Evolutionary conservation across 148 eudicot genomes (phyloP), one percentile per base, ranked within the genome.

Genomic region (Salicornia ramosissima): DNA sequence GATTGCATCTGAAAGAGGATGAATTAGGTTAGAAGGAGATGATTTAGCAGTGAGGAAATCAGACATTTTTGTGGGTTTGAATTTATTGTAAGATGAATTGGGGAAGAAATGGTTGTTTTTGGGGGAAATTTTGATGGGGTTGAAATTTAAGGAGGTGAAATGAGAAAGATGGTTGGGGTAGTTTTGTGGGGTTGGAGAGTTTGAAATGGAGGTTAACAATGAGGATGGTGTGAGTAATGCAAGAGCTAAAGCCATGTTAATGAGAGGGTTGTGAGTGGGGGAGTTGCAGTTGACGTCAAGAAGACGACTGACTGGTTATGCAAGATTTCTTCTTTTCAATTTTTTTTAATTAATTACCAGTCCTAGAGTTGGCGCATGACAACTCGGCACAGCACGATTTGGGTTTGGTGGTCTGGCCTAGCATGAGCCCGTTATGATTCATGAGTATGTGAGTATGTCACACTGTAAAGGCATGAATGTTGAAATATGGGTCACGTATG

Each of bases 1-100:
- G 26, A 79, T 69, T 26, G 81, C 89, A 0, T 63, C 64, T 9
- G 82, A 81, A 34, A 85, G 29, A n/a, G 83, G 51, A 10, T 67
- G 63, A 3, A 75, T 58, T 13, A 80, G 69, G 65, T 72, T 86
- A 75, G 55, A 21, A 69, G 65, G 28, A 21, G 74, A 47, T 50
- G 86, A 79, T 45, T 75, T 82, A 28, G 86, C 64, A 34, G 69
- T 45, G 66, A 33, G 65, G 19, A 74, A 47, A 55, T 69, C 66
- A 25, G 71, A 12, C 79, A 71, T 81, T 67, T 74, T 74, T 30
- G 64, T 31, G 73, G 65, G 76, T 29, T 54, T 55, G 28, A 62
- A 6, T 43, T 64, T 62, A 19, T 10, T 14, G 4, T 64, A 65
- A 14, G 68, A 31, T 42, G 65, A 29, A 53, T 8, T 28, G 42